These are phyloP conservation scores for Capsella rubella DNA, from an alignment of 441 rosid species.

Conservation along the genomic window DNA sequence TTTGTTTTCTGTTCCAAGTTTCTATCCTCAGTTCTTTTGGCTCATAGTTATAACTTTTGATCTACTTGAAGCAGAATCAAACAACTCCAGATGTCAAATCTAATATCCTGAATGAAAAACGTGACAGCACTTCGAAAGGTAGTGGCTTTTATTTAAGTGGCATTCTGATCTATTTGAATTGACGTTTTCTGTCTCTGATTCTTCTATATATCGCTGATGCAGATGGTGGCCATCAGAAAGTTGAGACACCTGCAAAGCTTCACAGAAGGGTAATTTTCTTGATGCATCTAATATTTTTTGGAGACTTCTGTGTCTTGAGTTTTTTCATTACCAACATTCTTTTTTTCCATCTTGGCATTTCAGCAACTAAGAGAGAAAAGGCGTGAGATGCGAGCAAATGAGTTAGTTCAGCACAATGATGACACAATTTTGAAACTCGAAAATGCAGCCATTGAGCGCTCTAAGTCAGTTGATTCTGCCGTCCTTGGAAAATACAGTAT, in stretches of 20 bases:
- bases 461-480: slow-evolving; percentile 93
- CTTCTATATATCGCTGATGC: slow-evolving; percentile 38
- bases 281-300: neutral
- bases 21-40: slow-evolving; percentile 3
- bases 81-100: slow-evolving; percentile 46
- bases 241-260: slow-evolving; percentile 69
- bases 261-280: slow-evolving; percentile 72
- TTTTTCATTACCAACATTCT: slow-evolving; percentile 5
- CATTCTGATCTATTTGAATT: slow-evolving; percentile 9
- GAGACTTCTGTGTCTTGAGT: neutral
- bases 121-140: slow-evolving; percentile 48
- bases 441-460: slow-evolving; percentile 92
- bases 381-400: slow-evolving; percentile 81
- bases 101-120: slow-evolving; percentile 53
- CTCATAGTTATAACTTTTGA: slow-evolving; percentile 36
- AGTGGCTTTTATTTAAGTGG: slow-evolving; percentile 34
- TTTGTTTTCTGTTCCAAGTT: neutral
- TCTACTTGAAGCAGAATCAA: slow-evolving; percentile 51
- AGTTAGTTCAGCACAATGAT: slow-evolving; percentile 70
- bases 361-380: slow-evolving; percentile 93
- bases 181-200: slow-evolving; percentile 33
- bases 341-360: slow-evolving; percentile 7
- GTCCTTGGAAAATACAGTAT: slow-evolving; percentile 92
- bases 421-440: slow-evolving; percentile 81
- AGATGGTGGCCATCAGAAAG: slow-evolving; percentile 59